Evolutionary conservation across 805 yeast species (phyloP), one percentile per base, ranked within the genome.

Genomic region (Starmerella powellii): DNA sequence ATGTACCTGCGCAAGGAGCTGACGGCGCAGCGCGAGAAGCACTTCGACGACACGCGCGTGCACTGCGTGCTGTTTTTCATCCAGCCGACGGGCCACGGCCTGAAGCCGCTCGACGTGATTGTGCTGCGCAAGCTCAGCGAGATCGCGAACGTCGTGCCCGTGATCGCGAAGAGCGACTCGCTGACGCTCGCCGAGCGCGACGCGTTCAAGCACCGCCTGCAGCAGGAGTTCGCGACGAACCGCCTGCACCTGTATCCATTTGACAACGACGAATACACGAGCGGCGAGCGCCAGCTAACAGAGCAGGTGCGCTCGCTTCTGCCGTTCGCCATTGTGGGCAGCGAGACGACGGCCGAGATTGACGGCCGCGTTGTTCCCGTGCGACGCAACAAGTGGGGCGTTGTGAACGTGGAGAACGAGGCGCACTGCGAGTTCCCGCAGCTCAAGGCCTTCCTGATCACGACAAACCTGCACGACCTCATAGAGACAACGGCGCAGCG

Each of bases 321-420:
- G 52, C 98, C 98, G 21, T 88, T 91, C 67, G 97, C 97, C 1
- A 76, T 88, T 30, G 85, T 87, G 44, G 98, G 97, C 34, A 80
- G 94, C 11, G 93, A 85, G 60, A 75, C 71, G 44, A 80, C 80
- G 54, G 73, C 83, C 49, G 72, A 75, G 41, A 69, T 81, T 41
- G 76, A 78, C 56, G 95, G 95, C 33, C 82, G 79, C 56, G 65
- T 72, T 20, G 81, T 86, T 35, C 80, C 88, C 56, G 95, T 95
- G 38, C 78, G 97, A 65, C 78, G 82, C 65, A 86, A 93, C 42
- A 78, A 80, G 59, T 88, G 95, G 95, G 96, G 96, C 19, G 72
- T 80, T 15, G 80, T 88, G 57, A 83, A 86, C 62, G 84, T 91
- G 47, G 96, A 87, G 65, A 95, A 91, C 65, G 86, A 84, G 41